Base-by-base conservation (phyloP, 148 eudicot genomes). In the Linanthus parryae region DNA sequence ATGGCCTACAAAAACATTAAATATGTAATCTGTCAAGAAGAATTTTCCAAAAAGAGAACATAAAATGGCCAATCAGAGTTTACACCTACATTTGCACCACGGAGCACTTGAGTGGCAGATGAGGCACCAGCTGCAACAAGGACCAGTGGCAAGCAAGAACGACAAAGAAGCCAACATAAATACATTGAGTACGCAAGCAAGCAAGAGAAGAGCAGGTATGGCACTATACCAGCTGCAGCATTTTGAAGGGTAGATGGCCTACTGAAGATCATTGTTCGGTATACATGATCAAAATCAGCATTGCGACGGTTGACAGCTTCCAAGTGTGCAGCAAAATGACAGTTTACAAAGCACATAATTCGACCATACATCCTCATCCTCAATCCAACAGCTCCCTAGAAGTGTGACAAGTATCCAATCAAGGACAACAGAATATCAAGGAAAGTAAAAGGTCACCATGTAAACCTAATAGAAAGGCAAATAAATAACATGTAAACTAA, bases 361-460 rank as follows among this genome's bases (percentile, higher is more conserved):
- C 96, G 73, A 59, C 70, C 91, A 67, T 75, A 84, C 7, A 94
- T 74, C 74, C 95, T 84, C 90, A 94, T 82, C 74, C 91, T 82
- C 67, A 94, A 71, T 49, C 91, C 94, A 71, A 94, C 99, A 44
- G 95, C 99, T 61, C 99, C 99, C 99, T 94, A 96, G 55, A 45
- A 64, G 43, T n/a, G n/a, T n/a, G n/a, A n/a, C n/a, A n/a, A n/a
- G n/a, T n/a, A n/a, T n/a, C n/a, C n/a, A n/a, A n/a, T n/a, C n/a
- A n/a, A n/a, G n/a, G n/a, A n/a, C n/a, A n/a, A n/a, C n/a, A n/a
- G 10, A 44, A 30, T 15, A 22, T 1, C 3, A 31, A 44, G 23
- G 35, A 31, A 5, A 31, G 5, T 4, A 31, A 31, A 31, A 31
- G 5, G 5, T 5, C 35, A 31, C 7, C 5, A 31, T 31, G 35